Base-by-base conservation (phyloP, 2,329 filamentous ascomycete genomes). In the Trichoderma simmonsii region DNA sequence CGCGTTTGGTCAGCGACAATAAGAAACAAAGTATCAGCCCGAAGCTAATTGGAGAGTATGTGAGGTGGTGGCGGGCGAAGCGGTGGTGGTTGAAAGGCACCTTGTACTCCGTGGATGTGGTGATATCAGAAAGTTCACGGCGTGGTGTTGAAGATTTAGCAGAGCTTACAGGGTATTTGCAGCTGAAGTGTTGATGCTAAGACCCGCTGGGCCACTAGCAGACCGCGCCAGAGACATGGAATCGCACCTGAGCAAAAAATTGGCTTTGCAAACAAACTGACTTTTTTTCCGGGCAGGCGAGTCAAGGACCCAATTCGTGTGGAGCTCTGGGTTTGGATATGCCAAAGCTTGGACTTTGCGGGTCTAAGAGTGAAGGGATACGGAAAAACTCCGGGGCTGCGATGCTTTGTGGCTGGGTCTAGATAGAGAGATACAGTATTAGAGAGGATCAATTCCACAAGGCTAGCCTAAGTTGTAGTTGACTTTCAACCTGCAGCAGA, bases 121-220 rank as follows among this genome's bases (percentile, higher is more conserved):
- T 68, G 67, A 67, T 66, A 36, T 68, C 39, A 70, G 12, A 62
- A n/a, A 51, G 56, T 24, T 34, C 15, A 54, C 26, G 28, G 57
- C 57, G 67, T 62, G 67, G 63, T 72, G 71, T 75, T 66, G 66
- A 61, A 60, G 71, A 61, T 75, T 66, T 65, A 61, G 56, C 62
- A 71, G 61, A 59, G 70, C 80, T 81, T 78, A 82, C 81, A 80
- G 75, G 70, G 80, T 73, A 85, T 90, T 90, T 74, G 89, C 89
- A 72, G 87, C 83, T 74, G 85, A 86, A 21, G 88, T 90, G 81
- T 91, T 91, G 81, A 91, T 90, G 77, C 86, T 89, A 75, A 91
- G 84, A 78, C 87, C 88, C 74, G 84, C 86, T 73, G 88, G 88
- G 77, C 86, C 88, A 79, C 88, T 89, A 72, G 86, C 86, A 76